These are phyloP conservation scores for Quercus phellos DNA, from an alignment of 331 rosid genomes.

Conservation along the genomic window DNA sequence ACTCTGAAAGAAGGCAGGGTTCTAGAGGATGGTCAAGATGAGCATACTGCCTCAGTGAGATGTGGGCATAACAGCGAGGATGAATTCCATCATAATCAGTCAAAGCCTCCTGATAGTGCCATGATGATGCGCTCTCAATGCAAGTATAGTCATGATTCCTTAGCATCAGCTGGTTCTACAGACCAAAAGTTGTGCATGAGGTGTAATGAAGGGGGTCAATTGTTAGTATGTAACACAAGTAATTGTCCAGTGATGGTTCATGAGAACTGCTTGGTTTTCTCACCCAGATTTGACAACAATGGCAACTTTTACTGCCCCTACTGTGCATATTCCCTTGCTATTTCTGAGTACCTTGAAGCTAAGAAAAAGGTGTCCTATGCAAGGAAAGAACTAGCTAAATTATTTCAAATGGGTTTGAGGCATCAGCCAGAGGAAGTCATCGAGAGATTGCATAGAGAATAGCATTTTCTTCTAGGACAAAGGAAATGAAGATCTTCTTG, in stretches of 20 bases:
- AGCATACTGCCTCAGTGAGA: conserved; percentile 22
- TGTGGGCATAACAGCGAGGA: conserved; percentile 10
- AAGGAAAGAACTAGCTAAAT: conserved; percentile 39
- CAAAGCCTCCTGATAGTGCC: conserved; percentile 17
- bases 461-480: conserved; percentile 8
- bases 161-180: conserved; percentile 17
- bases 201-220: conserved; percentile 51
- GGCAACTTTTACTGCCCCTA: conserved; percentile 64
- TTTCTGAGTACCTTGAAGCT: conserved; percentile 57
- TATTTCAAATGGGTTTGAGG: conserved; percentile 26
- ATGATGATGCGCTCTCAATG: conserved; percentile 29
- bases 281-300: conserved; percentile 29
- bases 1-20: conserved; percentile 17
- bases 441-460: conserved; percentile 24
- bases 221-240: conserved; percentile 52
- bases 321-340: conserved; percentile 53
- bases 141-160: conserved; percentile 25
- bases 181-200: conserved; percentile 40
- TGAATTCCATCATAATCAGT: conserved; percentile 23
- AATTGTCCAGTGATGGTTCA: conserved; percentile 57
- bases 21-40: conserved; percentile 18
- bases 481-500: conserved; percentile 23
- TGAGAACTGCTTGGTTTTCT: conserved; percentile 46
- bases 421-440: conserved; percentile 10
- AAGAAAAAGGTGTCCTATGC: conserved; percentile 51